phyloP scores from a whole-genome alignment of 176 grass and related monocot species.

The Zizania latifolia region DNA sequence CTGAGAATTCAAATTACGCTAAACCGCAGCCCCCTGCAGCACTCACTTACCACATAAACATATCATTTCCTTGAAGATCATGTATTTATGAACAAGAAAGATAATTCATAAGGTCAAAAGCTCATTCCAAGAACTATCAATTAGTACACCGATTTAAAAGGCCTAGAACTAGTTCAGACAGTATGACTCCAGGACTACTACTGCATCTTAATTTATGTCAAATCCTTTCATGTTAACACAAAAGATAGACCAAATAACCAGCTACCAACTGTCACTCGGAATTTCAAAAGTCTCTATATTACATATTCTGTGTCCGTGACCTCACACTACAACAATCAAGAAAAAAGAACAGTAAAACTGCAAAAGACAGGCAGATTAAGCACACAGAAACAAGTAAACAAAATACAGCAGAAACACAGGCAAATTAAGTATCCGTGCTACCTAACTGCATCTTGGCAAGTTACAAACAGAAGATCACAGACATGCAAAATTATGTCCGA shows the following conservation, averaged over 20 bases:
- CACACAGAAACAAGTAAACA: no score
- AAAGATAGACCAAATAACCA: neutral
- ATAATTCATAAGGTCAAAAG: slow-evolving; percentile 6
- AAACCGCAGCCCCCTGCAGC: neutral
- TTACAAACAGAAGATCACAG: neutral
- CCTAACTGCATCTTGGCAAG: neutral
- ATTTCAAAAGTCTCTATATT: neutral
- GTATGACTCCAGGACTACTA: neutral
- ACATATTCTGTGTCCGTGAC: neutral
- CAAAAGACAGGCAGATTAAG: no score
- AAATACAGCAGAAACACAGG: no score
- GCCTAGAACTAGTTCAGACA: neutral
- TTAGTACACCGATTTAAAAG: neutral
- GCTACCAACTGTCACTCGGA: neutral
- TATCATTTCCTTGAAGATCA: neutral
- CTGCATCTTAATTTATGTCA: neutral
- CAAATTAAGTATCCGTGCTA: no score
- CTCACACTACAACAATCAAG: neutral
- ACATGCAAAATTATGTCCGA: neutral
- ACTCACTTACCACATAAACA: neutral
- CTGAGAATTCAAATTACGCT: neutral
- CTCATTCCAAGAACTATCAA: neutral
- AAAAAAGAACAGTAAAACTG: neutral
- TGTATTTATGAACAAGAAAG: neutral
- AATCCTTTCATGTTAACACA: neutral